Evolutionary conservation across 1,139 yeast species (phyloP).

Genomic region (Geotrichum histeridarum): DNA sequence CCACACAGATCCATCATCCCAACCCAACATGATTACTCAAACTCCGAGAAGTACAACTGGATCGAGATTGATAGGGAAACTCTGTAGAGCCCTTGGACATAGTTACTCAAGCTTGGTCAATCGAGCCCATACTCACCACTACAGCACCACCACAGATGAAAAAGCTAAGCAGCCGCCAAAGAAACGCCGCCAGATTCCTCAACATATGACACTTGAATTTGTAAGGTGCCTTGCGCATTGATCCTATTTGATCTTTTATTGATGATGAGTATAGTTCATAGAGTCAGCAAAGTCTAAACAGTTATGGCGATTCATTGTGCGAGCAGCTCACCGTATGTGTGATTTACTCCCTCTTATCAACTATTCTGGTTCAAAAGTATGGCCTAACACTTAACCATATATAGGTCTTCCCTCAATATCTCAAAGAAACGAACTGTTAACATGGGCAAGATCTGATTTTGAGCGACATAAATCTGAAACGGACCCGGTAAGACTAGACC

Average conservation of each 20-base stretch:
- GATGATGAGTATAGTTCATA: slow-evolving; percentile 28
- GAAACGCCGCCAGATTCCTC: slow-evolving; percentile 1
- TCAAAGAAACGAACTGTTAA: slow-evolving; percentile 32
- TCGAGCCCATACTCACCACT: neutral
- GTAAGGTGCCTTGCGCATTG: slow-evolving; percentile 18
- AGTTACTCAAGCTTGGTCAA: neutral
- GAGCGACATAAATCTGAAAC: slow-evolving; percentile 31
- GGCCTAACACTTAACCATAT: neutral
- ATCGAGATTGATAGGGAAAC: too few relatives aligned
- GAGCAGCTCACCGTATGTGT: slow-evolving; percentile 34
- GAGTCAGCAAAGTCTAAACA: slow-evolving; percentile 35
- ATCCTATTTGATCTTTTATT: slow-evolving; percentile 6
- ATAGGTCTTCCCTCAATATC: slow-evolving; percentile 20
- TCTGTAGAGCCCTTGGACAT: too few relatives aligned
- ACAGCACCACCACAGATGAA: neutral
- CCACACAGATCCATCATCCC: too few relatives aligned
- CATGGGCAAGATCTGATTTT: slow-evolving; percentile 39
- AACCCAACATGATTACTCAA: too few relatives aligned
- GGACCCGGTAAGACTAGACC: slow-evolving; percentile 26
- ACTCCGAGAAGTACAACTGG: too few relatives aligned
- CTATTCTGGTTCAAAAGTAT: neutral
- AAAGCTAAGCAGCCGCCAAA: neutral
- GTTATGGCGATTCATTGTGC: slow-evolving; percentile 35
- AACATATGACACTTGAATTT: slow-evolving; percentile 23
- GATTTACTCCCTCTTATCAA: neutral